Conservation (phyloP, 805 yeast genomes). For the Monosporozyma solicola region DNA sequence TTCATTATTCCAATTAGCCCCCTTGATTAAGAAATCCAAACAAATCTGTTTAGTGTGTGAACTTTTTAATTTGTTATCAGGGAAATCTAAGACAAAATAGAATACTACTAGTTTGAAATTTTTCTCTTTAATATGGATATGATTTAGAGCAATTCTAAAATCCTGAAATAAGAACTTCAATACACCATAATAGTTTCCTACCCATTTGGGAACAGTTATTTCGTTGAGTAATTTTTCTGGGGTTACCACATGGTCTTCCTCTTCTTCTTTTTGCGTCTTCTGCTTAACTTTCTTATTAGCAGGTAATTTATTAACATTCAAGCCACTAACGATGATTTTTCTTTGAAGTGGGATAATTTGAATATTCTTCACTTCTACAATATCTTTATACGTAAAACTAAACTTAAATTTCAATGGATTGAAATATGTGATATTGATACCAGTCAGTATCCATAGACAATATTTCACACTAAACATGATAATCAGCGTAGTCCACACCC, state of each 20-base stretch:
- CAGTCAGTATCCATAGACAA: conserved; percentile 2
- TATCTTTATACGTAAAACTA: conserved; percentile 9
- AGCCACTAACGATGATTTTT: conserved; percentile 9
- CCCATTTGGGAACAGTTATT: conserved; percentile 1
- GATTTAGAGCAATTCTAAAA: conserved; percentile 6
- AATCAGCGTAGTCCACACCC: conserved; percentile 1
- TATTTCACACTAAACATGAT: not conserved
- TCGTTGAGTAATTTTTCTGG: not conserved
- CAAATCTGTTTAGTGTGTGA: not conserved
- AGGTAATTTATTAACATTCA: conserved; percentile 2
- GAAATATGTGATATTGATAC: conserved; percentile 12
- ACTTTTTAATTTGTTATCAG: not conserved
- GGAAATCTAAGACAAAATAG: conserved; percentile 1
- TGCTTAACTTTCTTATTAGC: not conserved
- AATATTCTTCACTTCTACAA: conserved; percentile 9
- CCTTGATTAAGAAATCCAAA: conserved; percentile 5
- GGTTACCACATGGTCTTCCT: not conserved
- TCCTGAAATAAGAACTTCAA: conserved; percentile 3
- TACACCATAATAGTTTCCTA: not conserved
- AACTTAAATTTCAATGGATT: conserved; percentile 18
- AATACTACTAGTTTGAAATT: conserved; percentile 2
- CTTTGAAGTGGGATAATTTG: conserved; percentile 15
- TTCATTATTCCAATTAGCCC: conserved; percentile 6
- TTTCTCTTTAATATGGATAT: conserved; percentile 1
- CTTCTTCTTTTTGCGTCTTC: not conserved